Percentiles rank a stretch among this genome's conserved stretches.
Evolutionary conservation across 2,329 filamentous ascomycete genomes (phyloP).

Genomic region (Xylaria sp.): DNA sequence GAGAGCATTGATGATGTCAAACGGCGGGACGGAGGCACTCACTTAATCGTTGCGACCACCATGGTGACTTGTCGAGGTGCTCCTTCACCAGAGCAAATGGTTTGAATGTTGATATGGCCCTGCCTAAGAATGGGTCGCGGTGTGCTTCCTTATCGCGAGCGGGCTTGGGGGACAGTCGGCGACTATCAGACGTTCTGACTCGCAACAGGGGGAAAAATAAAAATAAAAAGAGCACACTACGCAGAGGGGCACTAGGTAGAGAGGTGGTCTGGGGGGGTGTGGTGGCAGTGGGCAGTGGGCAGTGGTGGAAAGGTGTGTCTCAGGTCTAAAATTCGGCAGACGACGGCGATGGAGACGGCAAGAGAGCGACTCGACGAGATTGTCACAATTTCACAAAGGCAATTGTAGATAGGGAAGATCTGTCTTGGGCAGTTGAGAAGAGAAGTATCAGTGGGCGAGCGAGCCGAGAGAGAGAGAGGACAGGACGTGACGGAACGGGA

Average conservation of each 20-base stretch:
- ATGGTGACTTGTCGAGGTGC: conserved; percentile 50
- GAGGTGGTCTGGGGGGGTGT: conserved; percentile 23
- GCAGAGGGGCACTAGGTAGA: conserved; percentile 10
- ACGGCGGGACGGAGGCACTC: conserved; percentile 38
- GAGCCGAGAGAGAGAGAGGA: conserved; percentile 6
- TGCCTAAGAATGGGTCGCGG: conserved; percentile 15
- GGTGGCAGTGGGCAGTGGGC: neutral
- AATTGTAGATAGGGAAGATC: neutral
- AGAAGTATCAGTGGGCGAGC: conserved; percentile 11
- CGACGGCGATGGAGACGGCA: conserved; percentile 23
- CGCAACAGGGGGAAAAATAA: conserved; percentile 18
- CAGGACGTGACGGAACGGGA: neutral
- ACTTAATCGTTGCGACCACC: conserved; percentile 69
- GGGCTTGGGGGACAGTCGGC: conserved; percentile 25
- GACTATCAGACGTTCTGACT: conserved; percentile 31
- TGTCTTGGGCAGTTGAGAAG: conserved; percentile 10
- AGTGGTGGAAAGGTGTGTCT: conserved; percentile 17
- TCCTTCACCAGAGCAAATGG: conserved; percentile 42
- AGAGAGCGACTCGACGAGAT: conserved; percentile 14
- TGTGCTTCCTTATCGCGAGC: conserved; percentile 32
- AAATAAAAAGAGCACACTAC: conserved; percentile 6
- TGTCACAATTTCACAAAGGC: conserved; percentile 26
- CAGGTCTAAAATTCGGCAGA: conserved; percentile 19
- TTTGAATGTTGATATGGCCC: conserved; percentile 16
- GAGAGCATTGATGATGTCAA: conserved; percentile 18